phyloP scores from a whole-genome alignment of 1,284 basidiomycete species.

The Pholiota adiposa region DNA sequence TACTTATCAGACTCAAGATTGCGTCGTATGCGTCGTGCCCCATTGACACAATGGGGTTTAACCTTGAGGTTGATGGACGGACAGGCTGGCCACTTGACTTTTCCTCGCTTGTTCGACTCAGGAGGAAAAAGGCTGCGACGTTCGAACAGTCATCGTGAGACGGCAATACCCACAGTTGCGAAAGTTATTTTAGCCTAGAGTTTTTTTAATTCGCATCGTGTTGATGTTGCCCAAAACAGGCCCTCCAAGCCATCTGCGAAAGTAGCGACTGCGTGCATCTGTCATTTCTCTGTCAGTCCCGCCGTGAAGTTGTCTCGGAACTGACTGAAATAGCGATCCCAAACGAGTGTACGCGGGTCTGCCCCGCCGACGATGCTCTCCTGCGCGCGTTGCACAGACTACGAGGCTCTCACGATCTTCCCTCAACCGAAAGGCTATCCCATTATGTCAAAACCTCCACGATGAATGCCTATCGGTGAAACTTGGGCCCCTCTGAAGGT shows the following conservation, averaged over 20 bases:
- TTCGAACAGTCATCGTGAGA: not conserved
- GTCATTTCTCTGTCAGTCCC: not conserved
- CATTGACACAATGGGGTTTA: not conserved
- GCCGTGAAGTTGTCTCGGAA: not conserved
- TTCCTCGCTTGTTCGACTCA: not conserved
- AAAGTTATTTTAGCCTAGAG: conserved; percentile 2
- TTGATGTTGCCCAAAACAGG: not conserved
- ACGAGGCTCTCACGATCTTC: conserved; percentile 2
- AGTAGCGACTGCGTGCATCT: not conserved
- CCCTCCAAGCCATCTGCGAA: not conserved
- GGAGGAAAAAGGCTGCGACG: not conserved
- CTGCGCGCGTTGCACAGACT: not conserved
- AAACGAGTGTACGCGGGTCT: not conserved
- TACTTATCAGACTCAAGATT: conserved; percentile 6
- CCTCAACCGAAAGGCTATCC: not conserved
- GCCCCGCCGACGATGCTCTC: not conserved
- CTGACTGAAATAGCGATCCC: not conserved
- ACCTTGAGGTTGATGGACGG: conserved; percentile 1
- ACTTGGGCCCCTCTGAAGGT: not conserved
- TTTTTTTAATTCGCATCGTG: not conserved
- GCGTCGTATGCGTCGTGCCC: not conserved
- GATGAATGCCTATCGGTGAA: not conserved
- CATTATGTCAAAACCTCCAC: not conserved
- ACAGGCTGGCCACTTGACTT: not conserved
- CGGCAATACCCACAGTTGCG: conserved; percentile 1